These are phyloP conservation scores for Geotrichum histeridarum DNA, from an alignment of 1,139 yeast species.

Conservation along the genomic window DNA sequence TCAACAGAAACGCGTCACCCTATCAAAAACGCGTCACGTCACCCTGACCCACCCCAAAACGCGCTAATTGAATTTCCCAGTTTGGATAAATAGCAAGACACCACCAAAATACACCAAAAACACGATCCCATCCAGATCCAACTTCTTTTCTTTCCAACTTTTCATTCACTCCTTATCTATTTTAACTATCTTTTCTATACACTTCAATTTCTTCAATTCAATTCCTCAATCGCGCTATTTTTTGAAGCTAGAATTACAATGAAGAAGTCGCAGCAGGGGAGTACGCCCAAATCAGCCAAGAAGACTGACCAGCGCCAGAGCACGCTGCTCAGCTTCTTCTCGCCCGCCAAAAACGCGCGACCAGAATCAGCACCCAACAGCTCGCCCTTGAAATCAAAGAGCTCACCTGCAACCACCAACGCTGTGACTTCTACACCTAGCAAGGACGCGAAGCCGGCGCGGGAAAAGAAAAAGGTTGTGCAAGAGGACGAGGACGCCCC, in stretches of 20 bases:
- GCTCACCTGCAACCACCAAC: neutral
- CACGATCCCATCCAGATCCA: neutral
- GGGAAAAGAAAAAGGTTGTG: too few species aligned
- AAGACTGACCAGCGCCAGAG: slow-evolving; percentile 13
- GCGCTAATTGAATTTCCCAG: neutral
- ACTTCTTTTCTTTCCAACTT: neutral
- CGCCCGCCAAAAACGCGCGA: slow-evolving; percentile 1
- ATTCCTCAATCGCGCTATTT: neutral
- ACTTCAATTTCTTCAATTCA: neutral
- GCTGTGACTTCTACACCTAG: neutral
- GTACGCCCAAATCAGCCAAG: slow-evolving; percentile 10
- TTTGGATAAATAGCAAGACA: slow-evolving; percentile 7
- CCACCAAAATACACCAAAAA: neutral
- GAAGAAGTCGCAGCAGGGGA: neutral
- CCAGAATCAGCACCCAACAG: neutral
- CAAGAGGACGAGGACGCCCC: neutral
- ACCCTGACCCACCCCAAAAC: neutral
- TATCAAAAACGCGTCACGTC: neutral
- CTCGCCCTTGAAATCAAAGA: neutral
- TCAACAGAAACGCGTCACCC: too few species aligned
- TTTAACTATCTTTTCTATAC: neutral
- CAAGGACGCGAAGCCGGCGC: too few species aligned
- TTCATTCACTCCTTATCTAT: neutral
- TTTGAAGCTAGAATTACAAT: neutral
- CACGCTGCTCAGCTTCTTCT: slow-evolving; percentile 15